Evolutionary conservation across 2,329 filamentous ascomycete genomes (phyloP).

Genomic region (Monosporascus sp.): DNA sequence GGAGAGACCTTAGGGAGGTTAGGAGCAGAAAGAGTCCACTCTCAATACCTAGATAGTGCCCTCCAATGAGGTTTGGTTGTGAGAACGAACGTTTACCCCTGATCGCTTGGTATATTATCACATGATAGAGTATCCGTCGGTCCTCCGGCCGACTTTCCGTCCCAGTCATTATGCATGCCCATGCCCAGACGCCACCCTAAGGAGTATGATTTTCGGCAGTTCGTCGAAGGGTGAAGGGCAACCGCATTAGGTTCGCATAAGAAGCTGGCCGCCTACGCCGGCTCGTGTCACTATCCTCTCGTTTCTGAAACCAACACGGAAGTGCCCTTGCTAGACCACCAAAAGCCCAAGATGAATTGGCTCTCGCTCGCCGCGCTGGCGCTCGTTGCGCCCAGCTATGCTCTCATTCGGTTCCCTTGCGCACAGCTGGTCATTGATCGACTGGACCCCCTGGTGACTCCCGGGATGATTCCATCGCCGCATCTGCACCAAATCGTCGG

Average conservation of each 20-base stretch:
- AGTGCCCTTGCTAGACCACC: neutral
- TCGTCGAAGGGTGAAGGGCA: neutral
- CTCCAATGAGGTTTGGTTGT: neutral
- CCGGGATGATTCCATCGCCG: constrained; percentile 21
- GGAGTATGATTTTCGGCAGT: neutral
- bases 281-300: neutral
- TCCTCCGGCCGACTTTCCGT: neutral
- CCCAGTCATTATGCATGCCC: neutral
- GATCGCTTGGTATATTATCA: neutral
- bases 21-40: neutral
- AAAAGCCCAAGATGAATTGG: constrained; percentile 14
- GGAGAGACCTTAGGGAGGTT: neutral
- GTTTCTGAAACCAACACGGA: neutral
- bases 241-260: neutral
- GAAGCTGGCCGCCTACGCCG: neutral
- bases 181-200: neutral
- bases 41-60: neutral
- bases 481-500: constrained; percentile 27
- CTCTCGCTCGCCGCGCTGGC: constrained; percentile 15
- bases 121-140: neutral
- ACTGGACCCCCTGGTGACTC: constrained; percentile 24
- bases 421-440: constrained; percentile 25
- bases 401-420: constrained; percentile 23
- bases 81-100: neutral
- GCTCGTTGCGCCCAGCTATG: constrained; percentile 16